phyloP scores from a whole-genome alignment of 2,329 filamentous ascomycete genomes.

The Neopestalotiopsis sp. region DNA sequence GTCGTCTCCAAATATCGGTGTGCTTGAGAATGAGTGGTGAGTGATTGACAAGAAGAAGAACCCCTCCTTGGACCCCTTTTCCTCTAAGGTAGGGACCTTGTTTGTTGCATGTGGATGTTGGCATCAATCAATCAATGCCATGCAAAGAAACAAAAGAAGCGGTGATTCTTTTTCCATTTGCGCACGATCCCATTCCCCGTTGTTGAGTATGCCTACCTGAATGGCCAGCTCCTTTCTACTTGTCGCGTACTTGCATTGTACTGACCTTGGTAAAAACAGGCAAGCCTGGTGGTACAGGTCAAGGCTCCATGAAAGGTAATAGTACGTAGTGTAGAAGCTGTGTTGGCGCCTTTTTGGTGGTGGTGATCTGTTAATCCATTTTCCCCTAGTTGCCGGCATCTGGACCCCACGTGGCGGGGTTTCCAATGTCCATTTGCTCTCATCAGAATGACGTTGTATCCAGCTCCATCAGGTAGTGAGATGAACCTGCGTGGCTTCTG shows the following conservation, averaged over 20 bases:
- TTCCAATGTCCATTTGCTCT: constrained; percentile 7
- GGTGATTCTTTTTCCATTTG: not conserved
- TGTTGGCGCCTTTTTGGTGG: not conserved
- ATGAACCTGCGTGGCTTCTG: not conserved
- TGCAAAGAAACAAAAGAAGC: not conserved
- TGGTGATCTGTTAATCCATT: not conserved
- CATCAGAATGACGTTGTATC: constrained; percentile 3
- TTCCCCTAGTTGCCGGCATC: not conserved
- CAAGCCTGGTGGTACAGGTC: not conserved
- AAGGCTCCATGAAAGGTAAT: not conserved
- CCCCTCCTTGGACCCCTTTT: not conserved
- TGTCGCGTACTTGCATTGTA: not conserved
- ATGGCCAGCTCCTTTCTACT: not conserved
- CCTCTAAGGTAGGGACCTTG: not conserved
- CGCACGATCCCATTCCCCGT: not conserved
- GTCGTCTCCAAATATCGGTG: not conserved
- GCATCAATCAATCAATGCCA: not conserved
- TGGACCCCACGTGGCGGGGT: constrained; percentile 12
- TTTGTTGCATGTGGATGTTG: not conserved
- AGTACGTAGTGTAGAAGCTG: not conserved
- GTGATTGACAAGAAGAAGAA: not conserved
- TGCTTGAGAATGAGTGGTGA: not conserved
- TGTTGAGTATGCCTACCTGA: not conserved
- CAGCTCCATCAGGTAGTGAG: not conserved
- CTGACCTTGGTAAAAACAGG: not conserved